Percentiles rank a stretch among this genome's conserved stretches.
phyloP scores from a whole-genome alignment of 345 rosid species.

The Crucihimalaya himalaica region DNA sequence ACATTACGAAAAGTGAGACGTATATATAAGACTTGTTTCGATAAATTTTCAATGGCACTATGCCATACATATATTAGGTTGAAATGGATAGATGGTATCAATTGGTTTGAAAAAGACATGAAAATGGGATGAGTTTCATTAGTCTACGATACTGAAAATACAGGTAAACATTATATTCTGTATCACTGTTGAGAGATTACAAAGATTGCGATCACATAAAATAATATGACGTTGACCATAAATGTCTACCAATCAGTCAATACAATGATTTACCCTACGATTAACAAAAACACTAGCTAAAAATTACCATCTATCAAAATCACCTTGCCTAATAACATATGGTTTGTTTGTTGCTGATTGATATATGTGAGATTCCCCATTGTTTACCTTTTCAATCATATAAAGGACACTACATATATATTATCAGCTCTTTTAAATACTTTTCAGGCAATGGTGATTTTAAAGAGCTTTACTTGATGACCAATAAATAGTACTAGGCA shows the following conservation, averaged over 20 bases:
- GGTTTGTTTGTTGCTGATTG: neutral
- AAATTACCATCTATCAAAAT: neutral
- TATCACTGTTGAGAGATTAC: neutral
- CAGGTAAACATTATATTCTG: slow-evolving; percentile 25
- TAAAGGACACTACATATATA: neutral
- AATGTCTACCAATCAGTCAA: neutral
- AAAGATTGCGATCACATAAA: slow-evolving; percentile 13
- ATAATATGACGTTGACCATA: neutral
- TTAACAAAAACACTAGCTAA: neutral
- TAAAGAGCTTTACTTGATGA: slow-evolving; percentile 13
- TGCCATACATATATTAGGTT: slow-evolving; percentile 17
- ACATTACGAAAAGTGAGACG: neutral
- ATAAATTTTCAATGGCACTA: slow-evolving; percentile 12
- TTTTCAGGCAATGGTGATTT: slow-evolving; percentile 2
- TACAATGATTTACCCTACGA: neutral
- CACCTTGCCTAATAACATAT: neutral
- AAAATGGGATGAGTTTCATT: slow-evolving; percentile 14
- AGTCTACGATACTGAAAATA: slow-evolving; percentile 7
- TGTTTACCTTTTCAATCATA: neutral
- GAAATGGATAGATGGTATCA: slow-evolving; percentile 23
- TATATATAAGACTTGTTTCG: neutral
- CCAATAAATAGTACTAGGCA: slow-evolving; percentile 18
- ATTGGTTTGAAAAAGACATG: slow-evolving; percentile 34
- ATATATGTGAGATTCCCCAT: slow-evolving; percentile 1
- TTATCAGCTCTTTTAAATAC: neutral